These are phyloP conservation scores for Cladosporium sp. DNA, from an alignment of 2,329 filamentous ascomycete genomes.

Conservation along the genomic window DNA sequence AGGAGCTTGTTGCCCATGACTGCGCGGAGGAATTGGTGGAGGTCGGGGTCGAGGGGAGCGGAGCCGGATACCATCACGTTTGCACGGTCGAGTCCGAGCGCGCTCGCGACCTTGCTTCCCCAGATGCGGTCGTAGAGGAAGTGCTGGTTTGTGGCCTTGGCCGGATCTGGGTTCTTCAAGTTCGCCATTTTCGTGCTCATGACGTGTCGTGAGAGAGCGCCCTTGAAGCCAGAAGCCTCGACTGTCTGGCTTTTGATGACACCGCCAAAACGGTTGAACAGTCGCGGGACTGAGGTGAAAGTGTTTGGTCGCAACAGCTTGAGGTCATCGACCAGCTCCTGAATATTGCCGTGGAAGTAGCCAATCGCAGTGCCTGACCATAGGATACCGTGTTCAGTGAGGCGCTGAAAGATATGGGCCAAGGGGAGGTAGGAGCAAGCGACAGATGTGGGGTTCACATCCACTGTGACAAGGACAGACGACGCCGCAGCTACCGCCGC, in stretches of 20 bases:
- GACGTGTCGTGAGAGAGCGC: slow-evolving; percentile 71
- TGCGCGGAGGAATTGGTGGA: slow-evolving; percentile 83
- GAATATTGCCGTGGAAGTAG: slow-evolving; percentile 89
- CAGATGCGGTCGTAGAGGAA: slow-evolving; percentile 80
- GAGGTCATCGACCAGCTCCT: slow-evolving; percentile 82
- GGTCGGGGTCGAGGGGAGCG: slow-evolving; percentile 79
- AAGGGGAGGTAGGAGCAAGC: slow-evolving; percentile 84
- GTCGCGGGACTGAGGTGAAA: slow-evolving; percentile 81
- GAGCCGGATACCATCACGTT: slow-evolving; percentile 78
- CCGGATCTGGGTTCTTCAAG: slow-evolving; percentile 57
- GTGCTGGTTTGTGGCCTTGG: slow-evolving; percentile 72
- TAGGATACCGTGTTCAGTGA: slow-evolving; percentile 70
- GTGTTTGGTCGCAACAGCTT: slow-evolving; percentile 76
- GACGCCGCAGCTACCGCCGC: slow-evolving; percentile 71
- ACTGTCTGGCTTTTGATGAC: slow-evolving; percentile 75
- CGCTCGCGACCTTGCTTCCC: slow-evolving; percentile 79
- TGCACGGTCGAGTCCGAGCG: slow-evolving; percentile 70
- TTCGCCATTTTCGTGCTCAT: slow-evolving; percentile 73
- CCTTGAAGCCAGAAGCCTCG: slow-evolving; percentile 71
- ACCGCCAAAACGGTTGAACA: slow-evolving; percentile 84
- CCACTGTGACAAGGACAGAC: slow-evolving; percentile 50
- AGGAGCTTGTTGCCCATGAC: slow-evolving; percentile 71
- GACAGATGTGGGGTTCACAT: slow-evolving; percentile 54
- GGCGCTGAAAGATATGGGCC: slow-evolving; percentile 87
- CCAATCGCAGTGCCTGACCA: slow-evolving; percentile 70